Evolutionary conservation across 2,329 filamentous ascomycete species (phyloP).

Genomic region (Colletotrichum noveboracense): DNA sequence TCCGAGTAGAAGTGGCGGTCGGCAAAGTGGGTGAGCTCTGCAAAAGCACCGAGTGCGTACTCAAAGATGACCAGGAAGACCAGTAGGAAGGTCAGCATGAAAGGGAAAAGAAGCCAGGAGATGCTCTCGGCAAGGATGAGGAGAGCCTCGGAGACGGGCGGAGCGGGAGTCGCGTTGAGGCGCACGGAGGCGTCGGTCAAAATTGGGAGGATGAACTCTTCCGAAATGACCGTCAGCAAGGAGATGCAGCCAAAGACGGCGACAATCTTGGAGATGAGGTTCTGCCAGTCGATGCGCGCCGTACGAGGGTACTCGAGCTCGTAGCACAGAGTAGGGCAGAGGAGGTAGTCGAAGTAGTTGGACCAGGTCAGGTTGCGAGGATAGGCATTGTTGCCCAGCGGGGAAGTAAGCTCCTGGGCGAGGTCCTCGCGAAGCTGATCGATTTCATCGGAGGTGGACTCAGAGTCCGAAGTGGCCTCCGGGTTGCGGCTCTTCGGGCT

Average conservation of each 20-base stretch:
- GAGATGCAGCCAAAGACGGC: slow-evolving; percentile 98
- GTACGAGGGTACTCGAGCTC: slow-evolving; percentile 94
- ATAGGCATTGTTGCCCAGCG: slow-evolving; percentile 88
- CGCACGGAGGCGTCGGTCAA: slow-evolving; percentile 71
- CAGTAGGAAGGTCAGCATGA: slow-evolving; percentile 93
- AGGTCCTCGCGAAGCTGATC: slow-evolving; percentile 81
- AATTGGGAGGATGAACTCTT: slow-evolving; percentile 95
- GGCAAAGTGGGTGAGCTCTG: slow-evolving; percentile 91
- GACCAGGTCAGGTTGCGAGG: slow-evolving; percentile 82
- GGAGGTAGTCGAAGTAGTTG: slow-evolving; percentile 87
- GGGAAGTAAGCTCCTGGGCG: slow-evolving; percentile 88
- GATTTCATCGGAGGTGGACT: slow-evolving; percentile 55
- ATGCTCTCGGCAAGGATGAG: slow-evolving; percentile 90
- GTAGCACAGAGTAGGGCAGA: slow-evolving; percentile 96
- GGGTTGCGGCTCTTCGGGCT: slow-evolving; percentile 8
- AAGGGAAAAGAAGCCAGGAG: slow-evolving; percentile 90
- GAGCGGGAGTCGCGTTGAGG: slow-evolving; percentile 44
- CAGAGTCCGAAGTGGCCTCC: slow-evolving; percentile 28
- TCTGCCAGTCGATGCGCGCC: slow-evolving; percentile 74
- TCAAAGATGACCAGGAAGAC: slow-evolving; percentile 99
- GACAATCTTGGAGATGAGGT: slow-evolving; percentile 82
- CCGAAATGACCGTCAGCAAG: slow-evolving; percentile 85
- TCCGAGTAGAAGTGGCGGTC: slow-evolving; percentile 91
- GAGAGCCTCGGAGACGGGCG: slow-evolving; percentile 65
- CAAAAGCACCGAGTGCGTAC: slow-evolving; percentile 92